Base-by-base conservation (phyloP, 768 basidiomycete species). In the Paxillus involutus region DNA sequence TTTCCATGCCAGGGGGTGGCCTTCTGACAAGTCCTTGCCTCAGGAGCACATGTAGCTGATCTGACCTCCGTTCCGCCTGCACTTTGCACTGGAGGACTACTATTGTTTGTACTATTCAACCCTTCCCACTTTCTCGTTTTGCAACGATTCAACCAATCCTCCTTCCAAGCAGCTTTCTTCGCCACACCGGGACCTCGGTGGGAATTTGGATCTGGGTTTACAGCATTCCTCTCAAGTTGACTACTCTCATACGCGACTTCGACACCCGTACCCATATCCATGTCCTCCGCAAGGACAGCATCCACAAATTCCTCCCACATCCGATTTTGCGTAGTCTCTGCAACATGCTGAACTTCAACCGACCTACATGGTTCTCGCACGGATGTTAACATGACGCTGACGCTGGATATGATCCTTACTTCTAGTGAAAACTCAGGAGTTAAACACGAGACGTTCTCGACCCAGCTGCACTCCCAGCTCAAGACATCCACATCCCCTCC, bases 261-360 rank as follows among this genome's bases (percentile, higher is more conserved):
- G n/a, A n/a, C n/a, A n/a, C n/a, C 83, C 84, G 6, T 85, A 83
- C 63, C 80, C 80, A 11, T 77, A 79, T 63, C 69, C 73, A 37
- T 65, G 74, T 12, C 56, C 67, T 39, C 55, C 10, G 17, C 35
- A 51, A 24, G 44, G 37, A 39, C 47, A 29, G 14, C 60, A 52
- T 51, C 57, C 56, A 37, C 59, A 29, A 40, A 47, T 51, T 17
- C 48, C 35, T 36, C 21, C 49, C 8, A 43, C 57, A 17, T 7
- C 45, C n/a, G 14, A 16, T 32, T 26, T 44, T 46, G 32, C 44
- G 4, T 60, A 56, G 3, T 47, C 52, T 26, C 58, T 56, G 55
- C 64, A 58, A 46, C 63, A 63, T 44, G 58, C 55, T 17, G 58
- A 65, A 39, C 52, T 64, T 13, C 60, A 56, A 29, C 52, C 49